These are phyloP conservation scores for Penicillium crustosum DNA, from an alignment of 2,329 filamentous ascomycete species.

Conservation along the genomic window DNA sequence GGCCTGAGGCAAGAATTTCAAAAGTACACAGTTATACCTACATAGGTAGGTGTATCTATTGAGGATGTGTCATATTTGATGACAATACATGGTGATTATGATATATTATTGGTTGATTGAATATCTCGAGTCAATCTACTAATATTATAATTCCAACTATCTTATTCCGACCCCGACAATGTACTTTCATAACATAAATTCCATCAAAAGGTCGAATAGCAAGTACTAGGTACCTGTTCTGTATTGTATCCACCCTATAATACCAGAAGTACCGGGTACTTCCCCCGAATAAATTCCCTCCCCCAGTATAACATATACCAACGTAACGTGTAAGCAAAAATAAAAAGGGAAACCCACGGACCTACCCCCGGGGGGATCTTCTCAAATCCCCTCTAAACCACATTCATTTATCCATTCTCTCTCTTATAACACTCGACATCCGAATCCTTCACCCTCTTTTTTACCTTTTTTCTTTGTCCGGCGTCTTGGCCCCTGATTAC, in stretches of 20 bases:
- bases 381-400: slow-evolving; percentile 3
- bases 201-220: background rate
- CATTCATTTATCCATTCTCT: slow-evolving; percentile 12
- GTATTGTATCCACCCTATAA: background rate
- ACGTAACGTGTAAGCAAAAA: slow-evolving; percentile 1
- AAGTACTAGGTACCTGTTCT: background rate
- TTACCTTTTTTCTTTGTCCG: background rate
- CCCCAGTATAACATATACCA: slow-evolving; percentile 3
- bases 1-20: slow-evolving; percentile 6
- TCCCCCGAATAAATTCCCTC: background rate
- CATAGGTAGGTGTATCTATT: too few species aligned
- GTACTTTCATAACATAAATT: background rate
- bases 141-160: slow-evolving; percentile 5
- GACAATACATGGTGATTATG: background rate
- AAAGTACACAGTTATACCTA: too few species aligned
- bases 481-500: slow-evolving; percentile 11
- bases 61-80: background rate
- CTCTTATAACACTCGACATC: slow-evolving; percentile 3
- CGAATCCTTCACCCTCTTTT: slow-evolving; percentile 5
- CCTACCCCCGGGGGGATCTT: background rate
- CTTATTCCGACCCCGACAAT: slow-evolving; percentile 3
- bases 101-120: background rate
- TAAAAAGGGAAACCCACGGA: slow-evolving; percentile 8
- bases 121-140: background rate
- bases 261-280: slow-evolving; percentile 7